Base-by-base conservation (phyloP, 768 basidiomycete genomes). In the Termitomyces titanicus region DNA sequence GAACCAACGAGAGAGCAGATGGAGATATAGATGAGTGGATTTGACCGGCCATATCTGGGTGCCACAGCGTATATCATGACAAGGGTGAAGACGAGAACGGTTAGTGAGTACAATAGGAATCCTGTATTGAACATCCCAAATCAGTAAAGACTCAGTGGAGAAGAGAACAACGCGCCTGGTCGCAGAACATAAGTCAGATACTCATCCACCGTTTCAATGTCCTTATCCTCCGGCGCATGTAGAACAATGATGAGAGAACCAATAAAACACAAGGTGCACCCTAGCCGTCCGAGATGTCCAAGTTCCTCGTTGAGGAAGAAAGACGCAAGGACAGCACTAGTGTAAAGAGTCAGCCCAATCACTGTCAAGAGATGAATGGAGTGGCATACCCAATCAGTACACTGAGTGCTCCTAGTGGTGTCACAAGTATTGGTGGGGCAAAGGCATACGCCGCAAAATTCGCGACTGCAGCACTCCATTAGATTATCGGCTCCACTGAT, bases 381-480 rank as follows among this genome's bases (percentile, higher is more conserved):
- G 29, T 15, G 11, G 73, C 86, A 56, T 63, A 96, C 95, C 96
- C 97, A 57, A 99, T 91, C 59, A 99, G 81, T 12, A 99, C 97
- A 68, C 92, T 95, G 40, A 97, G 78, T 20, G 96, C 94, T 52
- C 97, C 97, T n/a, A 99, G 74, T 1, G 97, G 97, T 1, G 96
- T 98, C n/a, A 99, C 94, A 53, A 99, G 79, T 66, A 98, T 95
- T 63, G 97, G 92, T 57, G 96, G 97, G 2, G 97, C 97, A 63
- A 98, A 99, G 0, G 94, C 91, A 68, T 98, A 98, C 8, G 96
- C 96, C 7, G 95, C 94, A 72, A 98, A 98, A 73, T 91, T 91
- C 53, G 89, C 89, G 56, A 87, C 86, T 89, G 59, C 47, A 47
- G 47, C 51, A 29, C 17, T 17, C 27, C 44, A 44, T 60, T 38